Percentiles rank a stretch among this genome's conserved stretches.
Conservation (phyloP, 768 basidiomycete species). For the Trametes punicea region DNA sequence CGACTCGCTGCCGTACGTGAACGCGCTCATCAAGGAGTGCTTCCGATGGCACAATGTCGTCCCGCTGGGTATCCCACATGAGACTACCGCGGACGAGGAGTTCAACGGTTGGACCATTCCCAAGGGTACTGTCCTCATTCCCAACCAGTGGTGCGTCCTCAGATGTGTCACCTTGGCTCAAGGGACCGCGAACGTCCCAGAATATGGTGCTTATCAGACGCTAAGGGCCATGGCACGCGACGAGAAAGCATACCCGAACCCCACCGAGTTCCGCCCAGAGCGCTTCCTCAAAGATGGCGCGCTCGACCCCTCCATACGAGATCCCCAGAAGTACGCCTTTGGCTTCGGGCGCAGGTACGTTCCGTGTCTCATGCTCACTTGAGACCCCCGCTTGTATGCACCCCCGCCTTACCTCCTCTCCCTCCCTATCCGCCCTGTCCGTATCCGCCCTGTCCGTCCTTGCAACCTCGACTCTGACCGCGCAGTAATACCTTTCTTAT, state of each 20-base stretch:
- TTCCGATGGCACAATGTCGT: slow-evolving; percentile 34
- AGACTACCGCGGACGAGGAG: slow-evolving; percentile 23
- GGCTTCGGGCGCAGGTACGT: slow-evolving; percentile 12
- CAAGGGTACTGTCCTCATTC: slow-evolving; percentile 23
- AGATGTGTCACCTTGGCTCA: no score
- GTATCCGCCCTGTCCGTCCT: no score
- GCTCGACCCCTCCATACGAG: slow-evolving; percentile 5
- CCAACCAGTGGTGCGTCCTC: slow-evolving; percentile 26
- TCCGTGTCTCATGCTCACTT: not conserved
- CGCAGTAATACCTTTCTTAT: no score
- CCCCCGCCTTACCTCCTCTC: not conserved
- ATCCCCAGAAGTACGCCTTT: not conserved
- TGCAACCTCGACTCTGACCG: no score
- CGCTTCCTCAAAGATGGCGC: slow-evolving; percentile 26
- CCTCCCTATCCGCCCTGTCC: not conserved
- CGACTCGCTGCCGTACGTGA: slow-evolving; percentile 24
- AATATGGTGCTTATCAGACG: no score
- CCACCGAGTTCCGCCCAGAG: slow-evolving; percentile 28
- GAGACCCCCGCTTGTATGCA: not conserved
- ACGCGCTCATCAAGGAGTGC: slow-evolving; percentile 25
- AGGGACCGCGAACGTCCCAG: no score
- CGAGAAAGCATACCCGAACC: slow-evolving; percentile 25
- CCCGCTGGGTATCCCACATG: slow-evolving; percentile 29
- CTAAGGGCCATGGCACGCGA: slow-evolving; percentile 33
- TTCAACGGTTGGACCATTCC: slow-evolving; percentile 28